Conservation (phyloP, 1,284 basidiomycete genomes). For the Ceratorhiza oryzae-sativae region DNA sequence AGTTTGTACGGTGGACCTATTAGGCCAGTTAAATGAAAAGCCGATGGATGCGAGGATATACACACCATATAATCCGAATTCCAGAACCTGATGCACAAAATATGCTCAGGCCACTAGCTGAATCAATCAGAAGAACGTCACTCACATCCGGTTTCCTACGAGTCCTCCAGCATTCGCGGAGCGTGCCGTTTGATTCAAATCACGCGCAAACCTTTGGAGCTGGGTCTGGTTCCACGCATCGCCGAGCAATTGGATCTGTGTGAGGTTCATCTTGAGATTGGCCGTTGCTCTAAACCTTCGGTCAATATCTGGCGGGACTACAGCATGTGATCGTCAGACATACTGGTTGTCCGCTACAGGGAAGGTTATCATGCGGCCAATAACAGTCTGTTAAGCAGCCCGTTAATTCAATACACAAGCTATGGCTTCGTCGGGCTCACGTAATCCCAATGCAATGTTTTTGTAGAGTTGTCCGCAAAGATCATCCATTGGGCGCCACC, state of each 20-base stretch:
- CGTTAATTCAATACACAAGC: not conserved
- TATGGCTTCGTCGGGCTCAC: slow-evolving; percentile 13
- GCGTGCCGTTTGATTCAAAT: slow-evolving; percentile 46
- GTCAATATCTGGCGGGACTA: not conserved
- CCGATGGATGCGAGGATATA: not conserved
- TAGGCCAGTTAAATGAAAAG: not conserved
- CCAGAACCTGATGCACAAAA: slow-evolving; percentile 55
- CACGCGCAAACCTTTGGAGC: slow-evolving; percentile 27
- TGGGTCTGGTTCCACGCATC: slow-evolving; percentile 31
- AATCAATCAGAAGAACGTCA: not conserved
- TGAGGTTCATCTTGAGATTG: slow-evolving; percentile 39
- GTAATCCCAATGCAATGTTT: slow-evolving; percentile 42
- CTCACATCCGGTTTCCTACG: slow-evolving; percentile 61
- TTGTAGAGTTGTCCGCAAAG: slow-evolving; percentile 34
- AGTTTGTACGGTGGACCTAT: slow-evolving; percentile 65
- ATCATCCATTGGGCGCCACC: slow-evolving; percentile 43
- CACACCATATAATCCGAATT: slow-evolving; percentile 73
- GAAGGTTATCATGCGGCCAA: slow-evolving; percentile 42
- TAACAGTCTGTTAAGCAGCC: slow-evolving; percentile 26
- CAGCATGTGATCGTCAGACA: not conserved
- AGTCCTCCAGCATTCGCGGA: slow-evolving; percentile 65
- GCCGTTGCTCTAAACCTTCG: slow-evolving; percentile 33
- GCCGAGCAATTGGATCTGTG: slow-evolving; percentile 38
- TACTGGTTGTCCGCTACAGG: slow-evolving; percentile 40
- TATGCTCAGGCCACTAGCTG: not conserved